These are phyloP conservation scores for Cytospora mali DNA, from an alignment of 2,329 filamentous ascomycete genomes.

Conservation along the genomic window DNA sequence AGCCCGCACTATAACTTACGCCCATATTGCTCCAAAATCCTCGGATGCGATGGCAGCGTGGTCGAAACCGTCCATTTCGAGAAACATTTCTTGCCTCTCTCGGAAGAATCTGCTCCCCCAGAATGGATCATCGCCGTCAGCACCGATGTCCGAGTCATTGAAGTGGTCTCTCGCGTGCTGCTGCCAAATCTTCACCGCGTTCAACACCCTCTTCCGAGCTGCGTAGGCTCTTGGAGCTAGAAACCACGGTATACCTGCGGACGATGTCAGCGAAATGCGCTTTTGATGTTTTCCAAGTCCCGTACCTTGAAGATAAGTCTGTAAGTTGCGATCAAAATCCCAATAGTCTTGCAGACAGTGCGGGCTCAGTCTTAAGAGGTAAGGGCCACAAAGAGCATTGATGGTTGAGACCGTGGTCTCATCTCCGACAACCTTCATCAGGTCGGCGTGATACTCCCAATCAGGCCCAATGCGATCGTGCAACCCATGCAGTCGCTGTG, in stretches of 20 bases:
- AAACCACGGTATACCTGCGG: constrained; percentile 33
- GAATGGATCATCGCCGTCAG: constrained; percentile 33
- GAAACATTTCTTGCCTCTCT: constrained; percentile 33
- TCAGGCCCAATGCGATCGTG: constrained; percentile 26
- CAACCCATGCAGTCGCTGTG: constrained; percentile 27
- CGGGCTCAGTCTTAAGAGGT: constrained; percentile 32
- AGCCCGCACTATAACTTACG: constrained; percentile 30
- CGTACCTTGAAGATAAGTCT: constrained; percentile 35
- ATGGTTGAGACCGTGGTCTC: constrained; percentile 31
- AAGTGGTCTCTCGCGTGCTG: constrained; percentile 33
- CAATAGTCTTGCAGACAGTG: constrained; percentile 33
- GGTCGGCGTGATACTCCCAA: constrained; percentile 30
- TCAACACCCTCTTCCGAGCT: constrained; percentile 30
- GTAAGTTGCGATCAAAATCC: constrained; percentile 34
- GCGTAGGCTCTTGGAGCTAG: constrained; percentile 33
- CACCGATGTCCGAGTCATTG: constrained; percentile 24
- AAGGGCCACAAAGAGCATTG: constrained; percentile 34
- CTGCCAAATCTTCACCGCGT: constrained; percentile 33
- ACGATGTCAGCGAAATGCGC: constrained; percentile 8
- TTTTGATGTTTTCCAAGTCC: background rate
- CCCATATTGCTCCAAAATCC: constrained; percentile 35
- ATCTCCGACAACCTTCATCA: constrained; percentile 33
- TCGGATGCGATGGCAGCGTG: constrained; percentile 33
- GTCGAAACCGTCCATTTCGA: constrained; percentile 35
- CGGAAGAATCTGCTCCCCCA: constrained; percentile 36